Evolutionary conservation across 2,329 filamentous ascomycete genomes (phyloP), one percentile per base, ranked within the genome.

Genomic region (Chaetomiaceae sp.): DNA sequence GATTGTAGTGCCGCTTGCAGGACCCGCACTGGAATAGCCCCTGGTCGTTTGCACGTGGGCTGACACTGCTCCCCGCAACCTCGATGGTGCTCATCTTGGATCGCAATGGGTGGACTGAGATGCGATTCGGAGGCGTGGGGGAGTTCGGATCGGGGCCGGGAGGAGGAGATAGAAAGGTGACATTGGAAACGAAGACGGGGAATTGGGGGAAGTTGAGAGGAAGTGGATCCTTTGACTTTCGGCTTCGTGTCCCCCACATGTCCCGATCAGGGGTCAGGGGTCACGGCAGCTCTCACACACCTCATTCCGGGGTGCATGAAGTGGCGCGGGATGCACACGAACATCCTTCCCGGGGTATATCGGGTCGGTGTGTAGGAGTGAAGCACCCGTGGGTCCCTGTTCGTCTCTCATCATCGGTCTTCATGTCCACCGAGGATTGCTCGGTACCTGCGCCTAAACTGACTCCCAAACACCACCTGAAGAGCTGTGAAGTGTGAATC

Each of bases 21-120:
- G 47, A 43, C 29, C 47, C 47, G 31, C 47, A 51, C 22, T 51
- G 47, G 39, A 51, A 51, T 6, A 51, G 47, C 39, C 47, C 47
- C 39, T 44, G 47, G 11, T 36, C 47, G 31, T 43, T 43, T 15
- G 47, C 39, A 29, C 39, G 34, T 31, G 46, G n/a, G n/a, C 25
- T 43, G 17, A 23, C 25, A n/a, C 37, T 17, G 36, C 22, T 51
- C 19, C 39, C 39, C 6, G 29, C 47, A 12, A 51, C 47, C 23
- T 51, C 47, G 31, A 44, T 51, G 38, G 20, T 51, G 47, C 47
- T 51, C 47, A 51, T 51, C 9, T 36, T 27, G 47, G 22, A 31
- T 3, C 14, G 34, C 15, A 19, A 25, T 22, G 17, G 17, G 8
- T 6, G 27, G 27, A 33, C 15, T 17, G 43, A 7, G 34, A 23